Conservation (phyloP, 768 basidiomycete genomes). For the Gyrodon lividus region DNA sequence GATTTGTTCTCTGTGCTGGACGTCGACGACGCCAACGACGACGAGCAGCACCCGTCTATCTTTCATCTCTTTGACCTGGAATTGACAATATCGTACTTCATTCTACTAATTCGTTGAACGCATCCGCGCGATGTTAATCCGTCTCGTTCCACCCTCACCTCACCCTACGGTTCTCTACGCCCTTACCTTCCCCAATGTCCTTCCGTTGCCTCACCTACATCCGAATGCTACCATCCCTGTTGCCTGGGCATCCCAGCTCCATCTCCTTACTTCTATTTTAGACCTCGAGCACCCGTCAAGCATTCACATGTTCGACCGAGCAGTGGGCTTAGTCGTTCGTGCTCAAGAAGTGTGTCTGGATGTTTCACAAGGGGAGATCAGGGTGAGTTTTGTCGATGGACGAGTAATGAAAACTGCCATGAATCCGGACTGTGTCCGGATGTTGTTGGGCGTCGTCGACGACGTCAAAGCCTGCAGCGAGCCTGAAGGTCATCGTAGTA, state of each 20-base stretch:
- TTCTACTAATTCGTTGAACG: conserved; percentile 22
- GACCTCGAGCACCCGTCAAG: conserved; percentile 51
- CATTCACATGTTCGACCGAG: conserved; percentile 60
- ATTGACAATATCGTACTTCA: conserved; percentile 18
- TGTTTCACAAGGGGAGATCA: conserved; percentile 43
- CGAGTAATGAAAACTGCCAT: conserved; percentile 48
- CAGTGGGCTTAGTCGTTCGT: conserved; percentile 54
- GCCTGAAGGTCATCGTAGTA: conserved; percentile 28
- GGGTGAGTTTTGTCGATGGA: conserved; percentile 60
- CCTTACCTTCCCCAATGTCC: conserved; percentile 46
- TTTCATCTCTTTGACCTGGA: conserved; percentile 14
- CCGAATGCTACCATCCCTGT: conserved; percentile 38
- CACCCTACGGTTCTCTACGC: conserved; percentile 60
- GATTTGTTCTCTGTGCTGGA: conserved; percentile 25
- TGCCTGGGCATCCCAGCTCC: conserved; percentile 56
- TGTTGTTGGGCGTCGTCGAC: conserved; percentile 49
- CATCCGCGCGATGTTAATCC: conserved; percentile 51
- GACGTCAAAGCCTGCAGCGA: conserved; percentile 53
- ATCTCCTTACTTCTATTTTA: conserved; percentile 45
- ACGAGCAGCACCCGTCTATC: conserved; percentile 8
- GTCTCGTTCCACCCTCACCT: conserved; percentile 44
- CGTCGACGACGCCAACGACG: conserved; percentile 26
- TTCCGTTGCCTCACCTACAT: conserved; percentile 37
- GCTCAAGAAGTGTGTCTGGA: conserved; percentile 65
- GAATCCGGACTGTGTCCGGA: conserved; percentile 38